Conservation (phyloP, 306 rosid genomes). For the Prunus mira region DNA sequence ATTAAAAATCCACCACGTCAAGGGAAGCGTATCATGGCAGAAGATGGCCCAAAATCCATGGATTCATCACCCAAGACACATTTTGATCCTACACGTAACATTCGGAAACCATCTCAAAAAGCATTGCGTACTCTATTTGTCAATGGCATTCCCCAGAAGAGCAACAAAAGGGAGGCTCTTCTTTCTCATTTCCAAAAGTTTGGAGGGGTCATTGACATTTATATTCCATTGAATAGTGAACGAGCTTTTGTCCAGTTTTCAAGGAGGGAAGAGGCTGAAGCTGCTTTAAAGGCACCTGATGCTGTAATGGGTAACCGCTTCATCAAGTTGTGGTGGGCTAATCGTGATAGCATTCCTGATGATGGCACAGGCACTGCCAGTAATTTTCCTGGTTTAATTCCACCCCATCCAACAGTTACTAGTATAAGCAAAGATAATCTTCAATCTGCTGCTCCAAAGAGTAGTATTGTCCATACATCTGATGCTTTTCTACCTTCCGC, state of each 20-base stretch:
- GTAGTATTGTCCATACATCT: constrained; percentile 22
- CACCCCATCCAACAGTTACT: constrained; percentile 39
- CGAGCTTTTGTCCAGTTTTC: constrained; percentile 97
- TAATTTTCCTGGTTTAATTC: constrained; percentile 46
- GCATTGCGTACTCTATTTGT: constrained; percentile 90
- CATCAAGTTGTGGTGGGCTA: constrained; percentile 98
- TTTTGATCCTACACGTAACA: constrained; percentile 45
- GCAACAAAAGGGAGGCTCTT: constrained; percentile 74
- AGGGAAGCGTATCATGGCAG: constrained; percentile 55
- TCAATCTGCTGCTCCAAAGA: constrained; percentile 59
- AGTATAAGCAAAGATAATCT: constrained; percentile 57
- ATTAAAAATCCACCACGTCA: constrained; percentile 47
- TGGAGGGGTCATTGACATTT: constrained; percentile 85
- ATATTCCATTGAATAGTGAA: constrained; percentile 78
- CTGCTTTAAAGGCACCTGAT: constrained; percentile 90
- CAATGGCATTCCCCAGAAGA: constrained; percentile 76
- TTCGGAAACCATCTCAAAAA: constrained; percentile 77
- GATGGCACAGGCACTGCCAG: constrained; percentile 46
- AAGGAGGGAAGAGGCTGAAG: constrained; percentile 98
- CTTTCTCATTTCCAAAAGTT: constrained; percentile 87
- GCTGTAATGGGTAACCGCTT: constrained; percentile 99
- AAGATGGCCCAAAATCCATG: constrained; percentile 49
- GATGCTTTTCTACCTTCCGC: constrained; percentile 48
- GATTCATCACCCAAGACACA: constrained; percentile 51
- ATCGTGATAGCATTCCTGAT: constrained; percentile 89